A percentile compares a stretch with the other conserved stretches of the same genome.
Conservation (phyloP, 768 basidiomycete genomes). For the Suillus placidus region DNA sequence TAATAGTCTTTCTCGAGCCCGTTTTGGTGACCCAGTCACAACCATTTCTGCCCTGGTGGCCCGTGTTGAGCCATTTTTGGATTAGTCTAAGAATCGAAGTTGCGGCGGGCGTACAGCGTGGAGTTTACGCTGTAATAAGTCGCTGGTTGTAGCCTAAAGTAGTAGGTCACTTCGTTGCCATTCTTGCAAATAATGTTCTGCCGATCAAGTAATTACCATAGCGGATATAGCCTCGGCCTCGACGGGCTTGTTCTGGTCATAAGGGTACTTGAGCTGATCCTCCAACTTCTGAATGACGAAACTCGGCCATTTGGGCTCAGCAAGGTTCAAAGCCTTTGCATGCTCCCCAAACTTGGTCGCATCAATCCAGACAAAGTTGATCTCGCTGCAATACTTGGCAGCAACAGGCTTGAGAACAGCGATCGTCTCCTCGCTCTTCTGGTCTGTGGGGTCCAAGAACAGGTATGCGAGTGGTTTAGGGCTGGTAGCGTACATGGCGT, state of each 20-base stretch:
- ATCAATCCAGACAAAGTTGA: constrained; percentile 99
- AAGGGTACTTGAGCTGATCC: constrained; percentile 88
- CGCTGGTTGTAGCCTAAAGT: no score
- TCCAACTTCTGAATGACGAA: constrained; percentile 90
- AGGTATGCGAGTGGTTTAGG: constrained; percentile 91
- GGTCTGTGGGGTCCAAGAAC: constrained; percentile 82
- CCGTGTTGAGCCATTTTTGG: no score
- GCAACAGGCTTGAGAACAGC: constrained; percentile 77
- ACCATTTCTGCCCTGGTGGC: no score
- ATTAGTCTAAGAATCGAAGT: no score
- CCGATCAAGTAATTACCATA: no score
- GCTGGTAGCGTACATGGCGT: constrained; percentile 78
- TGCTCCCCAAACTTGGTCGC: constrained; percentile 94
- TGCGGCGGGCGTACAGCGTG: no score
- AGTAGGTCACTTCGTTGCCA: no score
- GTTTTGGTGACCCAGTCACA: no score
- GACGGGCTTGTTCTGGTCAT: constrained; percentile 67
- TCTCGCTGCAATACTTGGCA: constrained; percentile 74
- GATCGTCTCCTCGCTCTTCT: constrained; percentile 65
- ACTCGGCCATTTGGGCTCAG: constrained; percentile 85
- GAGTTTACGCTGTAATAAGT: no score
- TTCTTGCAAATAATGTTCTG: no score
- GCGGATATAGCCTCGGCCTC: constrained; percentile 57
- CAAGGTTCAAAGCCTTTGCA: constrained; percentile 90
- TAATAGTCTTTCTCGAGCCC: no score